phyloP scores from a whole-genome alignment of 1,284 basidiomycete species.

The Trichosporon ovoides region DNA sequence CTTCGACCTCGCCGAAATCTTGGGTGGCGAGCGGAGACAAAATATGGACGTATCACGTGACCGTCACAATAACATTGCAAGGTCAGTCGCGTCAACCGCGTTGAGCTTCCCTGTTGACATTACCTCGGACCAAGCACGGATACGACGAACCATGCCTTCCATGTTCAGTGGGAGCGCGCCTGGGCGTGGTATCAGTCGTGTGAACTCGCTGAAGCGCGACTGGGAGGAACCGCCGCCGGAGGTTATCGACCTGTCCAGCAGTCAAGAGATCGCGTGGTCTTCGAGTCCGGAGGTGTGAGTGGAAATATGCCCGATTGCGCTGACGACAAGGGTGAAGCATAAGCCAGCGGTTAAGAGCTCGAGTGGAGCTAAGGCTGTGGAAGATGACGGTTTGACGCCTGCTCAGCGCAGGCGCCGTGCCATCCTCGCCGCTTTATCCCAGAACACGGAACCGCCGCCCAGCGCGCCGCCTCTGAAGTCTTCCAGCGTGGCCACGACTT shows the following conservation, averaged over 20 bases:
- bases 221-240: conserved; percentile 33
- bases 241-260: conserved; percentile 5
- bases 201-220: conserved; percentile 40
- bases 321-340: no score
- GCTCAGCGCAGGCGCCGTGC: conserved; percentile 39
- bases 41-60: background rate
- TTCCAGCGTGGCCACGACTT: background rate
- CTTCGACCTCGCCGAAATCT: background rate
- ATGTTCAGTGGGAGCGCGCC: conserved; percentile 12
- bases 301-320: no score
- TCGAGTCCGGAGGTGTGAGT: conserved; percentile 25
- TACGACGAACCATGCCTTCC: conserved; percentile 19
- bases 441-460: conserved; percentile 14
- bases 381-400: conserved; percentile 18
- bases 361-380: background rate
- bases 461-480: conserved; percentile 3
- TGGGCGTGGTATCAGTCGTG: conserved; percentile 24
- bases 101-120: background rate
- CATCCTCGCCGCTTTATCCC: conserved; percentile 39
- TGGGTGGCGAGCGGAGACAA: conserved; percentile 2
- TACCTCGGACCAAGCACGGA: background rate
- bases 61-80: background rate
- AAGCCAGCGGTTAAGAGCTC: no score
- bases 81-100: conserved; percentile 19
- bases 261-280: conserved; percentile 26